These are phyloP conservation scores for Tilletia caries DNA, from an alignment of 1,284 basidiomycete species.

Conservation along the genomic window DNA sequence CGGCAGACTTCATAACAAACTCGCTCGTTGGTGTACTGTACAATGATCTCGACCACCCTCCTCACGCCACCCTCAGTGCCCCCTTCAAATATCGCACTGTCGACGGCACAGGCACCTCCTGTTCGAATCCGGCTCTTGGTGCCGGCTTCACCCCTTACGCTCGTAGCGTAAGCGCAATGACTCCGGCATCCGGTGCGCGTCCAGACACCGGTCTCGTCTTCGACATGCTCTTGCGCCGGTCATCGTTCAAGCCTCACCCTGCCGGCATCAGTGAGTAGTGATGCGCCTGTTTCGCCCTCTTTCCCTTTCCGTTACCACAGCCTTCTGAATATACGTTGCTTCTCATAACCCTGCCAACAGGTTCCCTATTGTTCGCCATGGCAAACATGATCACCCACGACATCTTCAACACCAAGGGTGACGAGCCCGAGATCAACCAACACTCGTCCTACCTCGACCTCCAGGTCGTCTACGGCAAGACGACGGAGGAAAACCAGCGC, in stretches of 20 bases:
- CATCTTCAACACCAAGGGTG: conserved; percentile 37
- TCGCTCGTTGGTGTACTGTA: conserved; percentile 27
- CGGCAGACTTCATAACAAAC: conserved; percentile 7
- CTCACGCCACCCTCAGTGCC: conserved; percentile 64
- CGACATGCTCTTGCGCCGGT: conserved; percentile 19
- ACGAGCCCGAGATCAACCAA: conserved; percentile 60
- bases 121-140: conserved; percentile 67
- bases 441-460: conserved; percentile 74
- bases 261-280: conserved; percentile 27
- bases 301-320: too few species aligned
- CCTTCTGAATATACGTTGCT: too few species aligned
- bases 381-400: conserved; percentile 49
- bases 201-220: conserved; percentile 25
- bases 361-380: conserved; percentile 38
- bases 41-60: conserved; percentile 68
- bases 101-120: conserved; percentile 64
- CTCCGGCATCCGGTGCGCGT: conserved; percentile 15
- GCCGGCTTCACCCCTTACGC: conserved; percentile 71
- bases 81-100: conserved; percentile 38
- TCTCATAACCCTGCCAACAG: too few species aligned
- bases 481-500: conserved; percentile 58
- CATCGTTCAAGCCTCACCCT: conserved; percentile 27
- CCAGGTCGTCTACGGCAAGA: conserved; percentile 70
- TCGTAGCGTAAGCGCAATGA: conserved; percentile 65
- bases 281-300: too few species aligned